These are phyloP conservation scores for Globisporangium recalcitrans DNA, from an alignment of 352 stramenopile genomes.

Conservation along the genomic window DNA sequence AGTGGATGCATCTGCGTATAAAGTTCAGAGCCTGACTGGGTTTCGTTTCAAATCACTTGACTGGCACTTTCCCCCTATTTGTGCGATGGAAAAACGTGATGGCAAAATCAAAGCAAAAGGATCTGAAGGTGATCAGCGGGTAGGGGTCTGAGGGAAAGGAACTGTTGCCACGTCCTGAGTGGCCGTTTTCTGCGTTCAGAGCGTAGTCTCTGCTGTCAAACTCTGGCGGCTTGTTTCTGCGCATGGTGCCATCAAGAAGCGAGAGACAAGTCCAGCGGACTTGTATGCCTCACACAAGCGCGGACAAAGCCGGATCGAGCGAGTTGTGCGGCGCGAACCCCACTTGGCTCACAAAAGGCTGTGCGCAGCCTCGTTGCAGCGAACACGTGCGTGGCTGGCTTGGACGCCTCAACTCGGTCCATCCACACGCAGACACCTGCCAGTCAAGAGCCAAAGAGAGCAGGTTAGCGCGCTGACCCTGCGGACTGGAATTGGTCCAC, in stretches of 20 bases:
- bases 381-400: too few relatives aligned
- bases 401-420: too few relatives aligned
- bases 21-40: background rate
- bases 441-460: background rate
- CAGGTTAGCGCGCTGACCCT: background rate
- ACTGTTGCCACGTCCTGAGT: too few relatives aligned
- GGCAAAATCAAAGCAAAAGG: too few relatives aligned
- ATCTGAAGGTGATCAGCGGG: too few relatives aligned
- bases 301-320: constrained; percentile 5
- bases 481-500: background rate
- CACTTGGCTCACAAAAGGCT: constrained; percentile 1
- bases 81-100: too few relatives aligned
- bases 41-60: background rate
- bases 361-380: background rate
- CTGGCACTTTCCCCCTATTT: background rate
- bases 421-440: background rate
- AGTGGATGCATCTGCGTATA: background rate
- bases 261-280: constrained; percentile 9
- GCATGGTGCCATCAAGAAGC: background rate
- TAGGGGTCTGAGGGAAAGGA: background rate
- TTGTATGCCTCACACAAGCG: too few relatives aligned
- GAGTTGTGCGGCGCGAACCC: background rate
- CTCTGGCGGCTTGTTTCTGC: background rate
- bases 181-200: constrained; percentile 9
- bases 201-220: constrained; percentile 11